These are phyloP conservation scores for Cyberlindnera nakhonratchasimensis DNA, from an alignment of 805 yeast genomes.

Conservation along the genomic window DNA sequence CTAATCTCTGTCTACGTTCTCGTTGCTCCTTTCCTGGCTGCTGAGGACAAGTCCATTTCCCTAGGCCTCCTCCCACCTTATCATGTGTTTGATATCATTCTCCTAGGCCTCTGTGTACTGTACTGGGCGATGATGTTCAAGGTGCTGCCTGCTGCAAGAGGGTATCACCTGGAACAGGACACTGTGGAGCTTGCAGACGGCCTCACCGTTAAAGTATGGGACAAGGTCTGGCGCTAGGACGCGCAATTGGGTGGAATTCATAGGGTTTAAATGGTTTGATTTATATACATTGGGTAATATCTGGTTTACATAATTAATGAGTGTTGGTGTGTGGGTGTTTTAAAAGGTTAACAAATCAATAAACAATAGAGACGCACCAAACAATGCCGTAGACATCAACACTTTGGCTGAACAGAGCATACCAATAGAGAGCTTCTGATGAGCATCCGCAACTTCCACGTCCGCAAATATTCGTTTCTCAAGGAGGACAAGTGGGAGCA, in stretches of 20 bases:
- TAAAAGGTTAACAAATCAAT: not conserved
- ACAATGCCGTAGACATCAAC: not conserved
- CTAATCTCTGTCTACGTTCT: conserved; percentile 45
- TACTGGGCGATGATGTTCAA: conserved; percentile 56
- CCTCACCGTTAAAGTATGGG: conserved; percentile 54
- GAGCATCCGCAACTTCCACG: conserved; percentile 8
- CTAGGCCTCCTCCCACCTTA: conserved; percentile 31
- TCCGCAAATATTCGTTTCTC: conserved; percentile 25
- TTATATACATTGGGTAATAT: no score
- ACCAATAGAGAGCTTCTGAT: not conserved
- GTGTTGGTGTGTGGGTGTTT: not conserved
- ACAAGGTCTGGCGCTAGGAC: conserved; percentile 26
- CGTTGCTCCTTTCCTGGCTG: conserved; percentile 41
- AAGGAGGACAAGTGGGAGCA: conserved; percentile 24
- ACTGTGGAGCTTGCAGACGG: conserved; percentile 52
- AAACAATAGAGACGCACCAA: not conserved
- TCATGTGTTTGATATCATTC: conserved; percentile 38
- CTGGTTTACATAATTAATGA: no score
- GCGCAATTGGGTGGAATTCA: no score
- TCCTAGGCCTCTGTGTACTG: conserved; percentile 40
- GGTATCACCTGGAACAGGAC: conserved; percentile 43
- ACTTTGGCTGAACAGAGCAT: no score
- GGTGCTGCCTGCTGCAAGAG: conserved; percentile 42
- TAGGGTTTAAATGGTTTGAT: no score
- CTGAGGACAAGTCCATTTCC: conserved; percentile 26